phyloP scores from a whole-genome alignment of 2,329 filamentous ascomycete species.

The Cladosporium sp. region DNA sequence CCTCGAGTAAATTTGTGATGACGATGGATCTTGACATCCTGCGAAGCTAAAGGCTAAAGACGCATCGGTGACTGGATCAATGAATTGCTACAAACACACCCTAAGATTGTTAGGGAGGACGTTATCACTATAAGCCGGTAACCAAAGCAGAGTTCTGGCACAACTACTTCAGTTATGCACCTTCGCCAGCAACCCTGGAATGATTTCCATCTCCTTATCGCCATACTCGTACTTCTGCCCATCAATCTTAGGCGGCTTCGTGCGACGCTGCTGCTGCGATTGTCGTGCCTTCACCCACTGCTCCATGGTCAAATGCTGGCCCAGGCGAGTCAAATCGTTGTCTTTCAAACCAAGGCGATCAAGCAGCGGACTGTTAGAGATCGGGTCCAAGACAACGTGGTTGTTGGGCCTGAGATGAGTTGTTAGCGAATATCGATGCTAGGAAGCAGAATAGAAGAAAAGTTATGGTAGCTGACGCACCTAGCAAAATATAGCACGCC shows the following conservation, averaged over 20 bases:
- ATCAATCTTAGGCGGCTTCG: slow-evolving; percentile 36
- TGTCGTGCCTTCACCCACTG: slow-evolving; percentile 39
- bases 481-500: slow-evolving; percentile 52
- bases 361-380: slow-evolving; percentile 36
- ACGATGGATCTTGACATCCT: too few relatives aligned
- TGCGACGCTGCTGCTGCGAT: slow-evolving; percentile 34
- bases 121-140: too few relatives aligned
- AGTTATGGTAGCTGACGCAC: slow-evolving; percentile 22
- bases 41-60: too few relatives aligned
- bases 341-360: slow-evolving; percentile 31
- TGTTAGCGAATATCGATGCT: not conserved
- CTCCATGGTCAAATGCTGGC: slow-evolving; percentile 42
- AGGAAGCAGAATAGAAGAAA: slow-evolving; percentile 16
- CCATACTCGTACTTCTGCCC: slow-evolving; percentile 30
- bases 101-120: too few relatives aligned
- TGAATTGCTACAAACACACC: too few relatives aligned
- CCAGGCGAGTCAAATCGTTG: slow-evolving; percentile 16
- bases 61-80: too few relatives aligned
- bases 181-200: slow-evolving; percentile 29
- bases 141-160: too few relatives aligned
- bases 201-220: slow-evolving; percentile 34
- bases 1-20: too few relatives aligned
- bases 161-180: slow-evolving; percentile 28
- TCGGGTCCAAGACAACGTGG: slow-evolving; percentile 34
- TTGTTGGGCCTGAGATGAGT: slow-evolving; percentile 30